Evolutionary conservation across 1,284 basidiomycete species (phyloP).

Genomic region (Austroboletus novae-zelandiae): DNA sequence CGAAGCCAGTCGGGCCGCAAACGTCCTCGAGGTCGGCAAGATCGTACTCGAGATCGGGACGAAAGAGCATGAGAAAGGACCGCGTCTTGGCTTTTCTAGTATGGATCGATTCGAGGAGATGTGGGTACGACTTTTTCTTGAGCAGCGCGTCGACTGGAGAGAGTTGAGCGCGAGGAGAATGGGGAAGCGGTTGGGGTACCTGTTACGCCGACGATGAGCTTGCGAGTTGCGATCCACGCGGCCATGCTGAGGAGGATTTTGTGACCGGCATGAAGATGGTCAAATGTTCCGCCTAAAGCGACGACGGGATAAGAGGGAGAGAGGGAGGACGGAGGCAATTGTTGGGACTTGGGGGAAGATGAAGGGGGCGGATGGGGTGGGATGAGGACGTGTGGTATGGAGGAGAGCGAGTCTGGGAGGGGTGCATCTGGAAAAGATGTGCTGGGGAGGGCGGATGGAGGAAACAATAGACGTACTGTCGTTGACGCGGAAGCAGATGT

Average conservation of each 20-base stretch:
- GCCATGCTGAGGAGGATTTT: slow-evolving; percentile 95
- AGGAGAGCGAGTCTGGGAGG: slow-evolving; percentile 22
- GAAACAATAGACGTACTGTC: slow-evolving; percentile 40
- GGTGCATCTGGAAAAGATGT: slow-evolving; percentile 6
- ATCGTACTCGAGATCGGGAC: slow-evolving; percentile 59
- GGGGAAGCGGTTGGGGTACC: slow-evolving; percentile 43
- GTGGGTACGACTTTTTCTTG: slow-evolving; percentile 67
- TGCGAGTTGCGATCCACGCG: slow-evolving; percentile 74
- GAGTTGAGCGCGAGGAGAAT: slow-evolving; percentile 16
- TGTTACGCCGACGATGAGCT: slow-evolving; percentile 88
- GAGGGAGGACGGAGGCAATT: neutral
- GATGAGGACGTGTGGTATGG: slow-evolving; percentile 33
- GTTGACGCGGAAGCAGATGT: slow-evolving; percentile 49
- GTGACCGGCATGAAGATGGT: slow-evolving; percentile 97
- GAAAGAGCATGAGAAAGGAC: slow-evolving; percentile 67
- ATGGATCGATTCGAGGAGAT: slow-evolving; percentile 67
- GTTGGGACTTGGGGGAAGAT: neutral
- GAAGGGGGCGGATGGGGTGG: slow-evolving; percentile 22
- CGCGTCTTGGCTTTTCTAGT: slow-evolving; percentile 55
- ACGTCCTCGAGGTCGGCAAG: slow-evolving; percentile 78
- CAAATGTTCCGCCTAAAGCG: slow-evolving; percentile 78
- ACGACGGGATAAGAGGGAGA: slow-evolving; percentile 50
- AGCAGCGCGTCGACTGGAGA: slow-evolving; percentile 69
- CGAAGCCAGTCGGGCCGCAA: slow-evolving; percentile 84
- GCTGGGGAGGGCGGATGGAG: neutral